Conservation (phyloP, 306 rosid species). For the barrel medic (Medicago truncatula) region DNA sequence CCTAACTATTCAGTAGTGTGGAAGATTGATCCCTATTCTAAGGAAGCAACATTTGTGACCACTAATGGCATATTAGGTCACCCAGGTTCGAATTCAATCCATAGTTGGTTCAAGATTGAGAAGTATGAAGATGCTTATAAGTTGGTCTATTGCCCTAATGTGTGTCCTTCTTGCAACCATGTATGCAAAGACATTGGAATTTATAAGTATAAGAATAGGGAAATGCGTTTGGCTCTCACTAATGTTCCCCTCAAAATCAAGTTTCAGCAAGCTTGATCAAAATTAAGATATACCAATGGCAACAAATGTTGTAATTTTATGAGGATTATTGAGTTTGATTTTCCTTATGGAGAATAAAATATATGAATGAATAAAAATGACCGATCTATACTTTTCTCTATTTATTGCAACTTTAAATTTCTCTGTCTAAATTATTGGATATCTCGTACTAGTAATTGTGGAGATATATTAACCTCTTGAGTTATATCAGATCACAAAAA, state of each 20-base stretch:
- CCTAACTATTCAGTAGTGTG: slow-evolving; percentile 41
- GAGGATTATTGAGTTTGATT: not conserved
- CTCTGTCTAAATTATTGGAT: not conserved
- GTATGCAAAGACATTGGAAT: slow-evolving; percentile 30
- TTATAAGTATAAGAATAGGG: not conserved
- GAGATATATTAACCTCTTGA: too few species aligned
- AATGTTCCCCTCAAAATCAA: slow-evolving; percentile 22
- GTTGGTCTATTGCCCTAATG: slow-evolving; percentile 59
- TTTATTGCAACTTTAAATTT: not conserved
- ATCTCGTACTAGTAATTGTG: too few species aligned
- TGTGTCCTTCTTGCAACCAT: slow-evolving; percentile 37
- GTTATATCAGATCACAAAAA: too few species aligned
- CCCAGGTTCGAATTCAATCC: slow-evolving; percentile 34
- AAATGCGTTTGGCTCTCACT: slow-evolving; percentile 33
- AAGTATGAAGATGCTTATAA: slow-evolving; percentile 47
- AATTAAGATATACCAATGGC: not conserved
- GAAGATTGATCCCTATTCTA: slow-evolving; percentile 40
- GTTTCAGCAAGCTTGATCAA: not conserved
- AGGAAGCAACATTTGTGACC: slow-evolving; percentile 45
- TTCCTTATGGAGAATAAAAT: not conserved
- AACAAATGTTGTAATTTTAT: not conserved
- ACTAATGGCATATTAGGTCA: slow-evolving; percentile 46
- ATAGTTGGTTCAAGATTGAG: slow-evolving; percentile 67
- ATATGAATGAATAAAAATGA: not conserved
- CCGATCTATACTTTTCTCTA: not conserved